phyloP scores from a whole-genome alignment of 176 grass and related monocot genomes.

The Aegilops speltoides region DNA sequence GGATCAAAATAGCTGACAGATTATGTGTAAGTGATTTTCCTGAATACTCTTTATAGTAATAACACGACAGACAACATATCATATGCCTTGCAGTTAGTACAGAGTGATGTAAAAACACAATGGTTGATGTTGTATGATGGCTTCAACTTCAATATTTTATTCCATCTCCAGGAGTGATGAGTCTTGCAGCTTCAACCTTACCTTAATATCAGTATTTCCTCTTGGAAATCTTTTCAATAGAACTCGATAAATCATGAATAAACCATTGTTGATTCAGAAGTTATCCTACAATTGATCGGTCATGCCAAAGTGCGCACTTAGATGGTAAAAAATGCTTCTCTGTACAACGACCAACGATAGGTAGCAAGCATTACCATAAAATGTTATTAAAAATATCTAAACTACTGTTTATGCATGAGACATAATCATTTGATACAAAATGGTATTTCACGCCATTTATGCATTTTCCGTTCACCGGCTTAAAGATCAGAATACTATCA shows the following conservation, averaged over 20 bases:
- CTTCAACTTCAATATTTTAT: not conserved
- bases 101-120: not conserved
- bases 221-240: not conserved
- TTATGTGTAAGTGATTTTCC: not conserved
- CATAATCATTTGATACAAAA: not conserved
- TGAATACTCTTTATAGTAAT: not conserved
- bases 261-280: not conserved
- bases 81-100: not conserved
- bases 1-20: not conserved
- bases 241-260: not conserved
- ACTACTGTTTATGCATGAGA: not conserved
- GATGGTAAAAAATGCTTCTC: slow-evolving; percentile 1
- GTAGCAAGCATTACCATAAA: not conserved
- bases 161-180: not conserved
- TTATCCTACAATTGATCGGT: not conserved
- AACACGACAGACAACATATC: too few relatives aligned
- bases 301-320: not conserved
- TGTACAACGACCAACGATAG: not conserved
- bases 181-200: not conserved
- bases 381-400: not conserved
- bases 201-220: not conserved
- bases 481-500: not conserved
- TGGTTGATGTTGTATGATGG: not conserved
- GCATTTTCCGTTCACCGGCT: not conserved
- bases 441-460: not conserved